Evolutionary conservation across 768 basidiomycete species (phyloP), one percentile per base, ranked within the genome.

Genomic region (Leccinum olivaceopallidum): DNA sequence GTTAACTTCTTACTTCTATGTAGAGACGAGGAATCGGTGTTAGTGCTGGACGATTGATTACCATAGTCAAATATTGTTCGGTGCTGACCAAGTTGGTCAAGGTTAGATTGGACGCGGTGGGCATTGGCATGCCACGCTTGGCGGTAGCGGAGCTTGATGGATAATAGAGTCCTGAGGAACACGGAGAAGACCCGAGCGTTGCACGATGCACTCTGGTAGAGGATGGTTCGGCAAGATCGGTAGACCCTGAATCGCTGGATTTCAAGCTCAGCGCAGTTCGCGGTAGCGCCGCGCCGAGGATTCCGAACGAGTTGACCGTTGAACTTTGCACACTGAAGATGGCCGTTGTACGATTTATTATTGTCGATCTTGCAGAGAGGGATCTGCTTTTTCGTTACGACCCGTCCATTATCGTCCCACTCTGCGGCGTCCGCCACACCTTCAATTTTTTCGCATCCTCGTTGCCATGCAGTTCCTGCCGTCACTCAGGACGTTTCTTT

Each of bases 371-470:
- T 18, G 12, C n/a, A 30, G 22, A 37, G 57, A 53, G n/a, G 62
- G 62, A 65, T 68, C 63, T 62, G 39, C 59, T 44, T 60, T 58
- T 63, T 42, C 32, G 47, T 36, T 55, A 32, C 14, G 36, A 37
- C 34, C 36, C 61, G 22, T 56, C 60, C 61, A 63, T 59, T 42
- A 55, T 44, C 62, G 58, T 49, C 59, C 58, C 60, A 30, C 57
- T 50, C 57, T 67, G 69, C 67, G 67, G 68, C 60, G 63, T 69
- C 57, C 65, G 68, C 68, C 68, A 69, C 69, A 62, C 49, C 48
- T 47, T 53, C 55, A 30, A 39, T 18, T 56, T 58, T 62, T 62
- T 16, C 58, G 51, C 57, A 36, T 55, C 62, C 48, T 69, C 55
- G 69, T 70, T 71, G 64, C 64, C 58, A 67, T 62, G 62, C 26